A percentile compares a stretch with the other conserved stretches of the same genome.
Conservation (phyloP, 176 grass and related monocot genomes). For the Musa schizocarpa region DNA sequence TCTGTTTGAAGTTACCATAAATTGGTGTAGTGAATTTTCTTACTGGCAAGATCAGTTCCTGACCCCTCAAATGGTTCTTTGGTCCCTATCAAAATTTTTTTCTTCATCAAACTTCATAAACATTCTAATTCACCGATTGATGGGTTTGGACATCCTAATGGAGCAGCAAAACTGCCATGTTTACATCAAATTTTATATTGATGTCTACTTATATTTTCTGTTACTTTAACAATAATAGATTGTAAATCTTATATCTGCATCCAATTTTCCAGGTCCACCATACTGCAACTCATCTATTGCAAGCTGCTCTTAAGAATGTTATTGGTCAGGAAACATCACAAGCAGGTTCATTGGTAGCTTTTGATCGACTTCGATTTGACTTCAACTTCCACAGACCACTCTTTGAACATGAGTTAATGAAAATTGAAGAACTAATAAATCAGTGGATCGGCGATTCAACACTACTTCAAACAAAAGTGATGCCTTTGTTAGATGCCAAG, state of each 20-base stretch:
- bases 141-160: neutral
- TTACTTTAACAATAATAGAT: conserved; percentile 11
- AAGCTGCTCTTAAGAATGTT: conserved; percentile 71
- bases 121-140: neutral
- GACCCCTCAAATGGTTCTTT: too few relatives aligned
- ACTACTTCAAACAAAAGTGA: conserved; percentile 74
- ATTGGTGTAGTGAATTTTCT: too few relatives aligned
- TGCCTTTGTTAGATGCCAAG: conserved; percentile 87
- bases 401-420: conserved; percentile 53
- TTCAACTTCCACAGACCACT: conserved; percentile 86
- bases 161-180: neutral
- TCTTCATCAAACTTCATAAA: neutral
- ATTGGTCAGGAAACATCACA: conserved; percentile 88
- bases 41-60: too few relatives aligned
- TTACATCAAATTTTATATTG: neutral
- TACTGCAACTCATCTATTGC: conserved; percentile 94
- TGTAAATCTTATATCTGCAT: conserved; percentile 17
- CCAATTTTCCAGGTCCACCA: conserved; percentile 61
- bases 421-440: conserved; percentile 81
- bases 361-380: conserved; percentile 91
- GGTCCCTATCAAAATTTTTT: too few relatives aligned
- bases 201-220: neutral
- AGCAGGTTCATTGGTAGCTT: conserved; percentile 87
- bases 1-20: neutral
- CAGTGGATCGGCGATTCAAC: conserved; percentile 60